Evolutionary conservation across 495 filamentous ascomycete species (phyloP).

Genomic region (Glutinoglossum americanum): DNA sequence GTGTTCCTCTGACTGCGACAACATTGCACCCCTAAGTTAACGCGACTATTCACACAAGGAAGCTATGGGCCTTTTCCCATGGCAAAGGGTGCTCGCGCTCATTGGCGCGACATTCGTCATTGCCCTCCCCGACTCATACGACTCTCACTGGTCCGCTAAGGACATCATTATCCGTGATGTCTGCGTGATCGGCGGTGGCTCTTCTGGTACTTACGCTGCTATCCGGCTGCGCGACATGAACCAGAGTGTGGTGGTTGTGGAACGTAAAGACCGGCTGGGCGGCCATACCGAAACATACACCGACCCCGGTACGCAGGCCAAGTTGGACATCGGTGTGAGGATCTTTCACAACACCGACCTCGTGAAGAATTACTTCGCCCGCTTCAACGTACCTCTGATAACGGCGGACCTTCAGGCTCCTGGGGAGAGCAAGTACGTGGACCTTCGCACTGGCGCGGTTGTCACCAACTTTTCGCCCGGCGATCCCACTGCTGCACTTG

Average conservation of each 20-base stretch:
- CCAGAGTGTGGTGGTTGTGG: conserved; percentile 24
- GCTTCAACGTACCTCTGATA: conserved; percentile 15
- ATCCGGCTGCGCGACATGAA: conserved; percentile 21
- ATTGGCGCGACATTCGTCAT: too few relatives aligned
- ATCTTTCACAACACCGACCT: conserved; percentile 18
- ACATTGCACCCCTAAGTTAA: too few relatives aligned
- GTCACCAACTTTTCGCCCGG: conserved; percentile 9
- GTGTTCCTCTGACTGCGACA: too few relatives aligned
- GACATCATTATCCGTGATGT: conserved; percentile 18
- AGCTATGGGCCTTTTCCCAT: too few relatives aligned
- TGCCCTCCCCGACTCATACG: too few relatives aligned
- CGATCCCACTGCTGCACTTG: conserved; percentile 9
- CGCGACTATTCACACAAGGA: too few relatives aligned
- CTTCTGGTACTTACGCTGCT: conserved; percentile 26
- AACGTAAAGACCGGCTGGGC: conserved; percentile 20
- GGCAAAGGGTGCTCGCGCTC: too few relatives aligned
- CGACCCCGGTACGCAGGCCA: conserved; percentile 19
- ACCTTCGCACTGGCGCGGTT: conserved; percentile 13
- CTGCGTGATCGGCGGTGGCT: conserved; percentile 26
- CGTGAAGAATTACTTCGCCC: conserved; percentile 18
- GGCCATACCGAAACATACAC: conserved; percentile 23
- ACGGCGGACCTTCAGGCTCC: not conserved
- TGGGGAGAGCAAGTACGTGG: conserved; percentile 1
- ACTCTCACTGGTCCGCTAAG: too few relatives aligned
- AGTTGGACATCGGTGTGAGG: conserved; percentile 26